Base-by-base conservation (phyloP, 129 eudicot species). In the Chrysanthemum makinoi region DNA sequence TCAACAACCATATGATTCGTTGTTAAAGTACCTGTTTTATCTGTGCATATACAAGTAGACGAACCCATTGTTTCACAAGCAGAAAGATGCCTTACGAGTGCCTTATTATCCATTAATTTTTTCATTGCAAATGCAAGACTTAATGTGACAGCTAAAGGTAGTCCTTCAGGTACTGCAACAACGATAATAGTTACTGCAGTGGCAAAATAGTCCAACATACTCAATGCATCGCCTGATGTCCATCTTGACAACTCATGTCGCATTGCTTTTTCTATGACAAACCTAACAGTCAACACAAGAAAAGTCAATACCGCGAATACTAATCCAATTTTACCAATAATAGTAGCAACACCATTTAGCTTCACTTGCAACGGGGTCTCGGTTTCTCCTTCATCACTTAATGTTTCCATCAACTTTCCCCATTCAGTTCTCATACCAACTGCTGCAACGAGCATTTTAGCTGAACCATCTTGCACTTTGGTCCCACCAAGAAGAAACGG, bases 51-150 rank as follows among this genome's bases (percentile, higher is more conserved):
- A 70, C 82, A 68, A 65, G 86, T 87, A 12, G 95, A 92, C 15
- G 98, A 89, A 33, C 98, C 98, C 98, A 93, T 93, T 5, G 98
- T 93, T 77, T 93, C 98, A 83, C 98, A 93, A 18, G 98, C 98
- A 22, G 97, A 81, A 9, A 94, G 83, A 87, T 83, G 96, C 62
- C 96, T 81, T 39, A 94, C 99, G 5, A 94, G 83, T 71, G 97
- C 99, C 56, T 64, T 87, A 14, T 94, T 78, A 44, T 78, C 81
- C 99, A 94, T 94, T 56, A 94, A 62, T 50, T 90, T 86, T 69
- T 94, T 90, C 99, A 94, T 94, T 7, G 99, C 99, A 72, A 89
- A 93, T 16, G 98, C 98, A 78, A 93, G 96, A 63, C 98, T 93
- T 64, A 93, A 66, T 5, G 99, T 90, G 39, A 94, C 99, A 10